Evolutionary conservation across 495 filamentous ascomycete genomes (phyloP), one percentile per base, ranked within the genome.

Genomic region (Aspergillus taichungensis): DNA sequence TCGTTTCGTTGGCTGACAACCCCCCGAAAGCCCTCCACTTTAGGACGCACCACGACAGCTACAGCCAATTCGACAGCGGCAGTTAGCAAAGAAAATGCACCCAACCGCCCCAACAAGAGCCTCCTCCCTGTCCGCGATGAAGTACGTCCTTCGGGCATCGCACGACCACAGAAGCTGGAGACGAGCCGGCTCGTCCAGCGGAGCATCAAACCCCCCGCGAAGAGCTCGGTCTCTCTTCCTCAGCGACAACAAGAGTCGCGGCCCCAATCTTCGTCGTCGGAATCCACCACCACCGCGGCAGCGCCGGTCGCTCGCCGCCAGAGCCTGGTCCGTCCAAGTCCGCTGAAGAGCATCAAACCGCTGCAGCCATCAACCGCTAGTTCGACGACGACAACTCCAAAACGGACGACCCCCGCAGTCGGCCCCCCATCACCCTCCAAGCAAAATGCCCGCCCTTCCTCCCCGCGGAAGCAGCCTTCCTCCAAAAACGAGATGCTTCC

Each of bases 401-500:
- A 59, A 46, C 40, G 50, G n/a, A 30, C 50, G 8, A 32, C 53
- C 1, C 47, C 59, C 33, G 51, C 50, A 30, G 43, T 54, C 7
- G 38, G 34, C 10, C 59, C 60, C 6, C 52, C 54, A 2, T 72
- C 67, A 0, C 68, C 48, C 1, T 32, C 50, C 5, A 56, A 38
- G 38, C 52, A 60, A 42, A 39, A 42, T 43, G 39, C 43, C 43
- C 43, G 47, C 14, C 53, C 67, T 8, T 8, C 47, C 8, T 66
- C 68, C 5, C 63, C 67, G 7, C 67, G 60, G 48, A 69, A 65
- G 4, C 18, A 65, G 4, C 18, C 18, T 24, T 4, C 18, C 18
- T 24, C 18, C 1, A 24, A 24, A 45, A 53, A 58, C 9, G 58
- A 62, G 6, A 68, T 71, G 64, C 60, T 55, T 27, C 68, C 66